Conservation (phyloP, 1,284 basidiomycete genomes). For the Ustilago hordei region DNA sequence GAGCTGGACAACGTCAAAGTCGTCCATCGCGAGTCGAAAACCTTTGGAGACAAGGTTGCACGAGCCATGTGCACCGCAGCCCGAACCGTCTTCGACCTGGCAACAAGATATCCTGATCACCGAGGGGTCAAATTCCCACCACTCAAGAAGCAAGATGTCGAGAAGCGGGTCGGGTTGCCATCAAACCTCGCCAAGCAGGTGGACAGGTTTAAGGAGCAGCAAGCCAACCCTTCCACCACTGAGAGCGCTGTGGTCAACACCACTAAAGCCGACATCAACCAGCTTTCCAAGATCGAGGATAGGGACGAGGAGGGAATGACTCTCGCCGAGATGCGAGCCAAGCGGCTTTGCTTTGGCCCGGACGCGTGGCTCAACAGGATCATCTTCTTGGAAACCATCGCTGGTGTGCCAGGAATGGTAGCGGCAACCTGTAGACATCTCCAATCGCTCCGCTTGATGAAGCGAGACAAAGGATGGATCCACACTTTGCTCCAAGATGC, state of each 20-base stretch:
- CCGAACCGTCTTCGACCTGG: conserved; percentile 54
- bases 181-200: conserved; percentile 31
- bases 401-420: conserved; percentile 88
- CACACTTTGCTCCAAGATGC: conserved; percentile 61
- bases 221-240: neutral
- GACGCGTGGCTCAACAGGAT: conserved; percentile 60
- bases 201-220: conserved; percentile 25
- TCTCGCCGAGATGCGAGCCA: conserved; percentile 55
- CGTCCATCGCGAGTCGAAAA: conserved; percentile 78
- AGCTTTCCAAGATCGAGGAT: conserved; percentile 1
- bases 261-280: conserved; percentile 17
- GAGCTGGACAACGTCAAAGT: conserved; percentile 86
- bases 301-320: conserved; percentile 40
- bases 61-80: conserved; percentile 61
- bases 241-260: conserved; percentile 21
- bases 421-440: conserved; percentile 85
- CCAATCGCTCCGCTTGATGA: conserved; percentile 53
- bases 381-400: conserved; percentile 75
- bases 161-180: conserved; percentile 42
- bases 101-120: conserved; percentile 59
- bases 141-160: conserved; percentile 38
- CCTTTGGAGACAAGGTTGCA: conserved; percentile 80
- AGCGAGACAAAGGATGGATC: conserved; percentile 61
- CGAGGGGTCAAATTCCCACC: conserved; percentile 45
- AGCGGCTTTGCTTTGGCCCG: conserved; percentile 56